A percentile compares a stretch with the other conserved stretches of the same genome.
Evolutionary conservation across 768 basidiomycete genomes (phyloP).

Genomic region (Goffeauzyma gilvescens): DNA sequence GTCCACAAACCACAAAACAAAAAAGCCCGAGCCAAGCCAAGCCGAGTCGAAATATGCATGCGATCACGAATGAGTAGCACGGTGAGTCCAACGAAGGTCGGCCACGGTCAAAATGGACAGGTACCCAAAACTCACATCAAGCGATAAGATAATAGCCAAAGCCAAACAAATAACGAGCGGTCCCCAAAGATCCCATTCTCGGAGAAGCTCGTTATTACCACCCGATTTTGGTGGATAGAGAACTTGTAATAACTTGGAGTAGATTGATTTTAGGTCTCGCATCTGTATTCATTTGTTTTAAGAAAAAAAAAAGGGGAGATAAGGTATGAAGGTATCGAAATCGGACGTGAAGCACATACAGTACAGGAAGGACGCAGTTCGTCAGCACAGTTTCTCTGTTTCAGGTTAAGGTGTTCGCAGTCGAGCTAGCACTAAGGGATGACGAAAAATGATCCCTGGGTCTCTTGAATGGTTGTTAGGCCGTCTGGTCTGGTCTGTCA

Average conservation of each 20-base stretch:
- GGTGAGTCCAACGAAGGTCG: background rate
- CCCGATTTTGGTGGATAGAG: constrained; percentile 60
- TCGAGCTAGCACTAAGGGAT: constrained; percentile 5
- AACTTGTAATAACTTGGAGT: constrained; percentile 80
- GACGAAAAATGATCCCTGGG: too few species aligned
- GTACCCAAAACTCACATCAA: constrained; percentile 18
- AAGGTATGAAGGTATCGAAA: too few species aligned
- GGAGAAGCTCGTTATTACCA: constrained; percentile 57
- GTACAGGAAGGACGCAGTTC: background rate
- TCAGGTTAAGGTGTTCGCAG: background rate
- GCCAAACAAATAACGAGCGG: constrained; percentile 44
- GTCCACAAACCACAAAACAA: too few species aligned
- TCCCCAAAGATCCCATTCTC: constrained; percentile 97
- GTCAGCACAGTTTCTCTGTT: background rate
- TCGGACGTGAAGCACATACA: too few species aligned
- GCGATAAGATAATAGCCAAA: constrained; percentile 19
- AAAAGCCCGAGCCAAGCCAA: too few species aligned
- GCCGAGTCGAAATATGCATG: background rate
- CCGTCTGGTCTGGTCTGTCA: too few species aligned
- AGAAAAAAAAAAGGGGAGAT: too few species aligned
- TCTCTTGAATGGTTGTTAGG: too few species aligned
- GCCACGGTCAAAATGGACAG: constrained; percentile 36
- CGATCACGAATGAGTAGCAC: background rate
- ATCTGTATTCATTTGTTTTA: constrained; percentile 42
- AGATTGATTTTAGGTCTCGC: constrained; percentile 75